Percentiles rank a stretch among this genome's conserved stretches.
phyloP scores from a whole-genome alignment of 2,329 filamentous ascomycete genomes.

The Hypoxylon rubiginosum region DNA sequence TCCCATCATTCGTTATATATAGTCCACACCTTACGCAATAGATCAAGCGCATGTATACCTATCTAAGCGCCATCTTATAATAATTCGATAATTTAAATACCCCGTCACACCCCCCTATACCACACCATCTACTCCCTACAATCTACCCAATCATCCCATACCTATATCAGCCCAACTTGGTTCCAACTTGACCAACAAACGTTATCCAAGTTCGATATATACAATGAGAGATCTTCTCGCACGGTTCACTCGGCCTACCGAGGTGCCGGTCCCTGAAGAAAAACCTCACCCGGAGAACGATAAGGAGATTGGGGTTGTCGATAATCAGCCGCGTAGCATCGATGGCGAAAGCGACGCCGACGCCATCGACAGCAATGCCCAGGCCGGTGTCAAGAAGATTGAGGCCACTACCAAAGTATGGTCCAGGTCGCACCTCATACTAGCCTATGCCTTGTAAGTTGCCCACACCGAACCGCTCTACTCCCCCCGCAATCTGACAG shows the following conservation, averaged over 20 bases:
- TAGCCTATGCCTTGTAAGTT: conserved; percentile 60
- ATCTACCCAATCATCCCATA: neutral
- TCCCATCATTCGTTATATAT: conserved; percentile 20
- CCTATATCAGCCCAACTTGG: neutral
- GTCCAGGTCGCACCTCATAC: conserved; percentile 57
- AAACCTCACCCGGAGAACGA: conserved; percentile 32
- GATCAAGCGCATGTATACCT: conserved; percentile 5
- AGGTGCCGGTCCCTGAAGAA: conserved; percentile 48
- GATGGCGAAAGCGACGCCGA: conserved; percentile 51
- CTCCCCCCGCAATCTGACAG: conserved; percentile 23
- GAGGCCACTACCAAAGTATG: conserved; percentile 63
- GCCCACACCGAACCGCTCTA: neutral
- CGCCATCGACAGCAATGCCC: conserved; percentile 53
- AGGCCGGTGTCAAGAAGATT: conserved; percentile 63
- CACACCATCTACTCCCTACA: neutral
- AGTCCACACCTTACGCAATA: neutral
- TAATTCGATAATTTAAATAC: conserved; percentile 7
- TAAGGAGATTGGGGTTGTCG: conserved; percentile 47
- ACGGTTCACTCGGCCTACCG: conserved; percentile 35
- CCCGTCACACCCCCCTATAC: neutral
- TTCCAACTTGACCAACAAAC: conserved; percentile 4
- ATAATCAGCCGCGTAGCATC: conserved; percentile 31
- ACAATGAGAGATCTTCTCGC: conserved; percentile 44
- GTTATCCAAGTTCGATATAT: too few species aligned
- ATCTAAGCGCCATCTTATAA: conserved; percentile 13